phyloP scores from a whole-genome alignment of 2,329 filamentous ascomycete species.

The Diaporthe citriasiana region DNA sequence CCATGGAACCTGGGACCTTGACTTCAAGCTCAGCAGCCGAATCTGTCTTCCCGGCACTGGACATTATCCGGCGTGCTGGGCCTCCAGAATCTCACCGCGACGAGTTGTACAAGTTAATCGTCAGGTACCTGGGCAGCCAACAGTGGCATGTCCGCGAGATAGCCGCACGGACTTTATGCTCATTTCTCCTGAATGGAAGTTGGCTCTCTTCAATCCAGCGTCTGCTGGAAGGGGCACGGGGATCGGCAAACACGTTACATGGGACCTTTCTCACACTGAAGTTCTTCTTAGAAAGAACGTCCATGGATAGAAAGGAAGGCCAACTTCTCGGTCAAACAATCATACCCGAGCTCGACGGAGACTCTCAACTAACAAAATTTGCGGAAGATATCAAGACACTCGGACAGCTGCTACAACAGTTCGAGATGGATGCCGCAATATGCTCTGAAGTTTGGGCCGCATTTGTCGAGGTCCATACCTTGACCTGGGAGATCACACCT shows the following conservation, averaged over 20 bases:
- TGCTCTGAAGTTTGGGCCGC: conserved; percentile 61
- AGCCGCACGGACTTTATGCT: conserved; percentile 79
- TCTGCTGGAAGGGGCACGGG: conserved; percentile 52
- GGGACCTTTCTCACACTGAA: conserved; percentile 70
- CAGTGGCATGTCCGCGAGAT: conserved; percentile 89
- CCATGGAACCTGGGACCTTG: conserved; percentile 53
- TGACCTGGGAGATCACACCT: conserved; percentile 52
- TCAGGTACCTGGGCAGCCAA: conserved; percentile 74
- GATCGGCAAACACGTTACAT: conserved; percentile 68
- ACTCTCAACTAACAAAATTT: not conserved
- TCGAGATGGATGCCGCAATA: conserved; percentile 17
- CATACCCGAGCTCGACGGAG: not conserved
- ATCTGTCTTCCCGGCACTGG: conserved; percentile 85
- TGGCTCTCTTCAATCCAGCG: conserved; percentile 61
- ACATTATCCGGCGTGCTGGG: conserved; percentile 80
- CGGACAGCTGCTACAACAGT: conserved; percentile 23
- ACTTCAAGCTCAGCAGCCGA: conserved; percentile 65
- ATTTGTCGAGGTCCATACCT: conserved; percentile 62
- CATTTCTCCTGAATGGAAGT: conserved; percentile 67
- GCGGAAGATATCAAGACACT: conserved; percentile 34
- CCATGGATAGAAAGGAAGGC: conserved; percentile 46
- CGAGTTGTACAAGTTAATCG: conserved; percentile 70
- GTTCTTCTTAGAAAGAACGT: conserved; percentile 68
- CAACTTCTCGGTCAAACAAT: conserved; percentile 18
- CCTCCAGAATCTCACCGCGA: conserved; percentile 71